These are phyloP conservation scores for Paecilomyces variotii DNA, from an alignment of 2,329 filamentous ascomycete species.

Conservation along the genomic window DNA sequence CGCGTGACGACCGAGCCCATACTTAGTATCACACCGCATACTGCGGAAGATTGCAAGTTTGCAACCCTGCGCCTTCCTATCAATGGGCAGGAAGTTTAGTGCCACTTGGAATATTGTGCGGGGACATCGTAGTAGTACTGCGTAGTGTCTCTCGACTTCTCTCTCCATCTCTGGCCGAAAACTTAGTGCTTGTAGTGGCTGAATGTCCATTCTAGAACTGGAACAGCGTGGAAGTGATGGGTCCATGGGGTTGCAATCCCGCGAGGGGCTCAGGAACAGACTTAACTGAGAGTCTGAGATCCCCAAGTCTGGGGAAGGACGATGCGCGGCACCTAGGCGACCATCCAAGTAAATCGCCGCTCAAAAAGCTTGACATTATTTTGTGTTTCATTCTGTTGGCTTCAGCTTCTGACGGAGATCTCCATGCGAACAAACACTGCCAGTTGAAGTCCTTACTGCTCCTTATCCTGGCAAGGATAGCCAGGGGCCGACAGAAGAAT, in stretches of 20 bases:
- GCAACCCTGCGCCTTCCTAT: neutral
- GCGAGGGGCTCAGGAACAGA: neutral
- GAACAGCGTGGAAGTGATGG: neutral
- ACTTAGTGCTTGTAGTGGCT: neutral
- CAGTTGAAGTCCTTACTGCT: neutral
- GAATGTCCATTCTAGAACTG: neutral
- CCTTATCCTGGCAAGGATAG: neutral
- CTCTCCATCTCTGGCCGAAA: neutral
- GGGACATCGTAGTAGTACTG: neutral
- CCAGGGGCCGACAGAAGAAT: conserved; percentile 2
- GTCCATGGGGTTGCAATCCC: neutral
- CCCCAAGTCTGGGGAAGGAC: neutral
- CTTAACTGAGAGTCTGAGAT: neutral
- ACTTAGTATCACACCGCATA: neutral
- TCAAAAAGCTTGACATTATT: neutral
- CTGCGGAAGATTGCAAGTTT: neutral
- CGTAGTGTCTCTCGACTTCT: neutral
- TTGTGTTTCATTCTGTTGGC: neutral
- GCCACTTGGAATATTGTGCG: neutral
- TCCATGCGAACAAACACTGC: neutral
- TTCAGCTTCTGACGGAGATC: neutral
- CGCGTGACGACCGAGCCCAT: neutral
- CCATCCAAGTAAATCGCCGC: neutral
- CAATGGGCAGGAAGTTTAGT: neutral
- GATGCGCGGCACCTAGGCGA: neutral